Evolutionary conservation across 768 basidiomycete genomes (phyloP).

Genomic region (Amanita rimosa): DNA sequence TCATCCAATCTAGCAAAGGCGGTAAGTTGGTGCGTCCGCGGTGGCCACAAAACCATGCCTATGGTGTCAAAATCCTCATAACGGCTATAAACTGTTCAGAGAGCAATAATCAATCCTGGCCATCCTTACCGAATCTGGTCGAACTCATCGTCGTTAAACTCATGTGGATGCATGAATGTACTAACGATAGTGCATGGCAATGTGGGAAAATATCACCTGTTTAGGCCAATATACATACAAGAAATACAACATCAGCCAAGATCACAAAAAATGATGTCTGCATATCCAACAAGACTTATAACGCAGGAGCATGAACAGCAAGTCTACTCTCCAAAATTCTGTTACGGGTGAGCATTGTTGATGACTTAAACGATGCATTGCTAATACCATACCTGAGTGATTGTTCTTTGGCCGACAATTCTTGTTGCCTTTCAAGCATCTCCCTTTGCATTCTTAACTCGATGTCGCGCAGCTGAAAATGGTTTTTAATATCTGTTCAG

Average conservation of each 20-base stretch:
- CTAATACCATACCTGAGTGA: constrained; percentile 40
- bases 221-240: background rate
- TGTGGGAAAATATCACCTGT: background rate
- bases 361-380: background rate
- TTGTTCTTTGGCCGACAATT: constrained; percentile 80
- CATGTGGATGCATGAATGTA: constrained; percentile 27
- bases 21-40: constrained; percentile 1
- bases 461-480: constrained; percentile 61
- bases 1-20: constrained; percentile 78
- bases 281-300: background rate
- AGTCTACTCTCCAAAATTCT: constrained; percentile 21
- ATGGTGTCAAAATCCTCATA: constrained; percentile 96
- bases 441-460: constrained; percentile 82
- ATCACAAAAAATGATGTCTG: background rate
- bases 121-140: constrained; percentile 48
- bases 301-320: constrained; percentile 11
- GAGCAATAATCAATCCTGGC: constrained; percentile 9
- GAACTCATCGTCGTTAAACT: constrained; percentile 54
- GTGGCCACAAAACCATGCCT: constrained; percentile 32
- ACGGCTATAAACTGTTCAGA: constrained; percentile 37
- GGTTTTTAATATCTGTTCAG: background rate
- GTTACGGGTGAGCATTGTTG: background rate
- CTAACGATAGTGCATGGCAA: no score
- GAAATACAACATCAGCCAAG: background rate
- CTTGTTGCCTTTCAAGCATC: constrained; percentile 79